These are phyloP conservation scores for Auricularia auricula-judae DNA, from an alignment of 768 basidiomycete genomes.

Conservation along the genomic window DNA sequence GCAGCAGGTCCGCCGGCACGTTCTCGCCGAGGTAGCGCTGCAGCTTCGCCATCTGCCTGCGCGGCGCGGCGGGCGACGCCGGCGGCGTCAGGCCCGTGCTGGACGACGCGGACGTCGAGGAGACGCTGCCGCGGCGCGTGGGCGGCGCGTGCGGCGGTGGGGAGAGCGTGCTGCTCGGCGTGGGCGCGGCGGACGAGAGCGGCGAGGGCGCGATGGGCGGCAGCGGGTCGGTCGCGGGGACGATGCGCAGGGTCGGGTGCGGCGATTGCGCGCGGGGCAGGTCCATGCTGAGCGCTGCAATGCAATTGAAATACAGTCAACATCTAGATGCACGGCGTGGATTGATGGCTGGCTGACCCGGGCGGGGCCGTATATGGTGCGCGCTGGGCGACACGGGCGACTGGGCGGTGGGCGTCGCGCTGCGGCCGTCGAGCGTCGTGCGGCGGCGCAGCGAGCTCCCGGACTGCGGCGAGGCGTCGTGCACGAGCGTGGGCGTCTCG, in stretches of 20 bases:
- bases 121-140: background rate
- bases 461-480: background rate
- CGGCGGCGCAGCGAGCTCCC: background rate
- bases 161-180: background rate
- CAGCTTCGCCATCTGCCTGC: slow-evolving; percentile 38
- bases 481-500: background rate
- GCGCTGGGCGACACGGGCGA: no score
- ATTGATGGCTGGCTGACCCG: no score
- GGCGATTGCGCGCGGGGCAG: background rate
- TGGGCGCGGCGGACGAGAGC: background rate
- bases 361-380: no score
- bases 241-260: background rate
- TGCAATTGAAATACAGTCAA: background rate
- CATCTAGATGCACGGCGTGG: no score
- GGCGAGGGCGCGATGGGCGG: background rate
- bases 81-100: background rate
- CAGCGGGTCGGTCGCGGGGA: background rate
- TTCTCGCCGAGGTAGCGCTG: slow-evolving; percentile 47
- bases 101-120: no score
- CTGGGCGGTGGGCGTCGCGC: no score
- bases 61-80: background rate
- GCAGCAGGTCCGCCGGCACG: slow-evolving; percentile 48
- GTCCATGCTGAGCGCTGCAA: background rate
- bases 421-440: background rate
- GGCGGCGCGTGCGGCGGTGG: background rate